Conservation (phyloP, 768 basidiomycete species). For the Rhodosporidiobolus sp. region DNA sequence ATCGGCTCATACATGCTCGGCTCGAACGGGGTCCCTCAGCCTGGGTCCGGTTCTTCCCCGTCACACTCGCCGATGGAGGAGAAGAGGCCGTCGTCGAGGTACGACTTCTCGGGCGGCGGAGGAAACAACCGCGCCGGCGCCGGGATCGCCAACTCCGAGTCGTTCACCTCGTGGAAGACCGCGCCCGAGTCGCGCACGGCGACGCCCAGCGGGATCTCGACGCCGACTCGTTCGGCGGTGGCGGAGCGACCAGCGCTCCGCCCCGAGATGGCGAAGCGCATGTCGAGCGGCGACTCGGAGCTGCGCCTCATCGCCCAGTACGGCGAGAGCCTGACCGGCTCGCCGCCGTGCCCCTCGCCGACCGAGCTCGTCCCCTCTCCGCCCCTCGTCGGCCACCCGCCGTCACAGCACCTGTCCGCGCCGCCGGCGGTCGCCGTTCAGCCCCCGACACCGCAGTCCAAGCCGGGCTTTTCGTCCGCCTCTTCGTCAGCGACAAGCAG, state of each 20-base stretch:
- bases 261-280: slow-evolving; percentile 4
- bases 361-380: slow-evolving; percentile 2
- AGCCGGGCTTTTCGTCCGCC: slow-evolving; percentile 1
- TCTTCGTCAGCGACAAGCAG: neutral
- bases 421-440: slow-evolving; percentile 18
- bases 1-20: neutral
- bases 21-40: neutral
- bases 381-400: neutral
- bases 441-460: slow-evolving; percentile 25
- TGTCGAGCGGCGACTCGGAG: slow-evolving; percentile 31
- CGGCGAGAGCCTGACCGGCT: slow-evolving; percentile 27
- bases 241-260: neutral
- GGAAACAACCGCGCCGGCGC: neutral
- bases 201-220: neutral
- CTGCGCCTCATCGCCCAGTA: slow-evolving; percentile 34
- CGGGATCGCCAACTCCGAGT: slow-evolving; percentile 1
- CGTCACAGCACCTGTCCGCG: neutral
- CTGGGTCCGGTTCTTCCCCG: neutral
- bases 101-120: neutral
- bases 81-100: too few relatives aligned
- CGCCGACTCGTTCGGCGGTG: neutral
- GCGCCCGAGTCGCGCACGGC: slow-evolving; percentile 1
- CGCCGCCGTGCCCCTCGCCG: slow-evolving; percentile 8
- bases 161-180: slow-evolving; percentile 16
- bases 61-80: neutral